Base-by-base conservation (phyloP, 2,329 filamentous ascomycete species). In the Alternaria rosae region DNA sequence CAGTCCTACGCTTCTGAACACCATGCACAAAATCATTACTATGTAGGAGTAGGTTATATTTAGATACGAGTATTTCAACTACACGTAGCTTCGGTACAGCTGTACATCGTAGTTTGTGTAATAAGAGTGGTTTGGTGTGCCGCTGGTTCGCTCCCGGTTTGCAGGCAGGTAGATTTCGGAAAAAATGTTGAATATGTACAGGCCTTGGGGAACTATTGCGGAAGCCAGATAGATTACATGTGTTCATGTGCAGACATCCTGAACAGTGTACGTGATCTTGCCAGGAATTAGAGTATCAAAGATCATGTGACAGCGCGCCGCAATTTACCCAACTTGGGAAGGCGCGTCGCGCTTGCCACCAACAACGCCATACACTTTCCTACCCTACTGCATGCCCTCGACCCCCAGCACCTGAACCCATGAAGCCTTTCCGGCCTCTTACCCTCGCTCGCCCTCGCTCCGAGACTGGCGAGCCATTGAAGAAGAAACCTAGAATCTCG, bases 401-500 rank as follows among this genome's bases (percentile, higher is more conserved):
- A 17, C 23, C 15, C 28, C 1, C 25, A 45, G 43, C 32, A n/a
- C 6, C 25, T 9, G 65, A 70, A 63, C 59, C 69, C 42, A 65
- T 73, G 62, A 80, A 78, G 57, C 77, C 78, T 12, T 80, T 80
- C 53, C 69, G 71, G 35, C 71, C 76, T 44, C 77, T 77, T 3
- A 70, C 73, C 4, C 73, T 80, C 42, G 70, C 72, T 9, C 71
- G 74, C 41, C 67, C 73, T 21, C 66, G 62, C 15, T 47, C 65
- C 6, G 58, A 62, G 26, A 62, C 59, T 54, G 56, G 64, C 47
- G 68, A 74, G 57, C 81, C 80, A 50, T 78, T 80, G n/a, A 62
- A 69, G 12, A 83, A 83, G 71, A 82, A 79, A 67, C 76, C 80
- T 45, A 77, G 81, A 50, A 76, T 80, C 32, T 80, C 77, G 43